Conservation (phyloP, 805 yeast species). For the Suhomyces emberorum region DNA sequence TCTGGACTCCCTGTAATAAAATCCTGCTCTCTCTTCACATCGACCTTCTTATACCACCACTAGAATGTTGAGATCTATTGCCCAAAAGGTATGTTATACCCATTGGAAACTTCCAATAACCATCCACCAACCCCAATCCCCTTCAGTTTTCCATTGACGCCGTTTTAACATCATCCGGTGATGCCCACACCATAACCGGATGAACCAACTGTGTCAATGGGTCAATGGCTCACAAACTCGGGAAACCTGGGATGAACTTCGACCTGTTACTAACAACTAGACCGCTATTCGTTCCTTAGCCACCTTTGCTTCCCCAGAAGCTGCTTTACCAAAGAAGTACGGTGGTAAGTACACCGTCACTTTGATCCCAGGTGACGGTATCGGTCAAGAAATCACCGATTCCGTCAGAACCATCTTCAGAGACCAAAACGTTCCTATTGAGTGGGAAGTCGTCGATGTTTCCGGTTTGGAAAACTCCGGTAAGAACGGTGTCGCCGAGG, state of each 20-base stretch:
- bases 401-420: slow-evolving; percentile 88
- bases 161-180: no score
- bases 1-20: slow-evolving; percentile 5
- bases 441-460: slow-evolving; percentile 68
- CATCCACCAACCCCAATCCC: no score
- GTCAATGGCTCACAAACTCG: no score
- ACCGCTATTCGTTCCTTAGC: slow-evolving; percentile 44
- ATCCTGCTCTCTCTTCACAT: slow-evolving; percentile 3
- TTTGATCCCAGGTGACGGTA: slow-evolving; percentile 96
- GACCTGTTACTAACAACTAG: slow-evolving; percentile 36
- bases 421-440: slow-evolving; percentile 85
- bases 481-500: slow-evolving; percentile 69
- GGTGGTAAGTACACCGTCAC: slow-evolving; percentile 96
- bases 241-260: no score
- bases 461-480: slow-evolving; percentile 51
- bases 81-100: slow-evolving; percentile 19
- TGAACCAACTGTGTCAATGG: no score
- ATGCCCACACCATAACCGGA: no score
- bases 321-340: slow-evolving; percentile 79
- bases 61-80: slow-evolving; percentile 20
- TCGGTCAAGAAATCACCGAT: slow-evolving; percentile 93
- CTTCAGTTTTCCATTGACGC: no score
- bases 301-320: slow-evolving; percentile 57
- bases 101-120: no score
- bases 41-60: not conserved